Evolutionary conservation across 2,329 filamentous ascomycete genomes (phyloP).

Genomic region (Fusarium falciforme): DNA sequence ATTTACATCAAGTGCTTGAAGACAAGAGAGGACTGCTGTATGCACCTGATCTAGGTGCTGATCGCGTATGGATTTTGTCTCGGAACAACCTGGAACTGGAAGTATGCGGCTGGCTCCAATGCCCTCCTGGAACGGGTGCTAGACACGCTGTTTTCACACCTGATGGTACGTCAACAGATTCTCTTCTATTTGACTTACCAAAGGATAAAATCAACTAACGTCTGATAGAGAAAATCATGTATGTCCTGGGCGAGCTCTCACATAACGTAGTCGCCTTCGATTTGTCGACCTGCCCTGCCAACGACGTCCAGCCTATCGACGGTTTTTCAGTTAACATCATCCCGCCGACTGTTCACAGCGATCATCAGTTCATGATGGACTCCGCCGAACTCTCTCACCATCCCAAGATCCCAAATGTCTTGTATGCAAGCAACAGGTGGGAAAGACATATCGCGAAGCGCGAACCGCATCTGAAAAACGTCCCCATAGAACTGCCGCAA

Average conservation of each 20-base stretch:
- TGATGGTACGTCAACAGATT: background rate
- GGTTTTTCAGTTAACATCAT: background rate
- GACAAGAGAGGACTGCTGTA: background rate
- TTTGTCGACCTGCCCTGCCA: background rate
- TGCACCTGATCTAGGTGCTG: constrained; percentile 4
- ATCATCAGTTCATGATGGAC: constrained; percentile 8
- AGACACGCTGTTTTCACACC: constrained; percentile 6
- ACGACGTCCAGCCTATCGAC: background rate
- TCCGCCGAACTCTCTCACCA: background rate
- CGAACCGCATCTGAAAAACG: background rate
- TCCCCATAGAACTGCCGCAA: background rate
- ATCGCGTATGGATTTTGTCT: constrained; percentile 1
- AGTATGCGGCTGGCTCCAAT: constrained; percentile 3
- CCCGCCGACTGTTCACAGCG: background rate
- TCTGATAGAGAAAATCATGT: background rate
- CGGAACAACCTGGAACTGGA: background rate
- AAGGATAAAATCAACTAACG: background rate
- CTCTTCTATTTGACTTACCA: background rate
- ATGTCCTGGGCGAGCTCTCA: constrained; percentile 9
- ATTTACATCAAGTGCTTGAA: constrained; percentile 1
- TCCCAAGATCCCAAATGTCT: background rate
- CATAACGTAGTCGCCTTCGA: background rate
- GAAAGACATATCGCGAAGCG: constrained; percentile 1
- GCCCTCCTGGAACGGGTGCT: constrained; percentile 3
- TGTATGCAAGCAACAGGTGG: constrained; percentile 6